Evolutionary conservation across 176 grass and related monocot species (phyloP).

Genomic region (Phragmites australis): DNA sequence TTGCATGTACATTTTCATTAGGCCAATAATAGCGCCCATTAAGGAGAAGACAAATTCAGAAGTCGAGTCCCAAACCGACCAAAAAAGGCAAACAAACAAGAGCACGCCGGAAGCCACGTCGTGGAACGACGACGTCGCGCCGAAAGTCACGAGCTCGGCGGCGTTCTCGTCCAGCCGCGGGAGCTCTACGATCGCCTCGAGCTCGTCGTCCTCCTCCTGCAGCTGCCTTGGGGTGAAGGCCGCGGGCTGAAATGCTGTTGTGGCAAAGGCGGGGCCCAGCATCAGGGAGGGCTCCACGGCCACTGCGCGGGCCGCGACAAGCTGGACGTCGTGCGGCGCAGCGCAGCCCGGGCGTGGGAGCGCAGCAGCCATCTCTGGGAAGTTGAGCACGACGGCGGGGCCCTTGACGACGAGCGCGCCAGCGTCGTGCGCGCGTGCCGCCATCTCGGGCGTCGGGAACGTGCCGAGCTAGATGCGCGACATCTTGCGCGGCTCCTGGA

Average conservation of each 20-base stretch:
- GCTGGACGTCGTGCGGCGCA: slow-evolving; percentile 67
- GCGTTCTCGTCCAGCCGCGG: slow-evolving; percentile 16
- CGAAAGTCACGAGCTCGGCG: slow-evolving; percentile 33
- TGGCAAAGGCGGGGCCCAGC: neutral
- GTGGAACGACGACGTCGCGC: slow-evolving; percentile 3
- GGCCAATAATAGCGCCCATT: neutral
- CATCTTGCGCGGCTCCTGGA: slow-evolving; percentile 84
- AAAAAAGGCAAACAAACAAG: too few relatives aligned
- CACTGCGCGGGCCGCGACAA: slow-evolving; percentile 51
- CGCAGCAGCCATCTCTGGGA: slow-evolving; percentile 51
- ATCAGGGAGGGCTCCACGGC: slow-evolving; percentile 40
- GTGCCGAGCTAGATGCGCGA: slow-evolving; percentile 91
- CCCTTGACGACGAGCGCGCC: slow-evolving; percentile 73
- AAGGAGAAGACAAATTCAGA: neutral
- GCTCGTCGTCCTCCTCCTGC: neutral
- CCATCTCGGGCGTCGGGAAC: slow-evolving; percentile 79
- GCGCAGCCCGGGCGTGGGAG: slow-evolving; percentile 61
- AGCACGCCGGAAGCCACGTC: neutral
- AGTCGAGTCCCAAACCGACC: too few relatives aligned
- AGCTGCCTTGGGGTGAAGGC: neutral
- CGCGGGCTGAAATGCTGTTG: too few relatives aligned
- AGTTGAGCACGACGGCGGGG: slow-evolving; percentile 63
- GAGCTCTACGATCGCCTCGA: slow-evolving; percentile 22
- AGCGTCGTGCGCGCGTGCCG: slow-evolving; percentile 78
- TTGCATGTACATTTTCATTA: neutral